A percentile compares a stretch with the other conserved stretches of the same genome.
Conservation (phyloP, 192 early-diverging fungal genomes). For the Coemansia furcata region DNA sequence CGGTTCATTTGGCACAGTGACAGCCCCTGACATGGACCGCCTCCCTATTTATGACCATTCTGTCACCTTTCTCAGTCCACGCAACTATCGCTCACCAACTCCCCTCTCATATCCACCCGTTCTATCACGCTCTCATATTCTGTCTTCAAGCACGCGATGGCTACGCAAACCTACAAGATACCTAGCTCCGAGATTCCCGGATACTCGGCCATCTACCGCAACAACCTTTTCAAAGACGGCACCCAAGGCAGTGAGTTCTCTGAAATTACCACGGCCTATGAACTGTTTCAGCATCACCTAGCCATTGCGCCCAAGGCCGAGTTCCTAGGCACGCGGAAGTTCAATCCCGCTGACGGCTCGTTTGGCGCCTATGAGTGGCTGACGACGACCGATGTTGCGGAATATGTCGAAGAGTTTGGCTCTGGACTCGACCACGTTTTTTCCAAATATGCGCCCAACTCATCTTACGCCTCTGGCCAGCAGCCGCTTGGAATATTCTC, state of each 20-base stretch:
- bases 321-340: background rate
- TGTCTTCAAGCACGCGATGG: background rate
- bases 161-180: constrained; percentile 51
- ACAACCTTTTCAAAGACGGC: constrained; percentile 4
- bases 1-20: no score
- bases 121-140: no score
- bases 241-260: no score
- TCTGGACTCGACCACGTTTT: constrained; percentile 66
- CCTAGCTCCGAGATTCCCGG: constrained; percentile 31
- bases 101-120: no score
- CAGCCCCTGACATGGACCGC: no score
- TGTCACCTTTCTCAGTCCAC: no score
- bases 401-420: constrained; percentile 64
- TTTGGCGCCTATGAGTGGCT: constrained; percentile 30
- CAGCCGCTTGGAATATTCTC: constrained; percentile 65
- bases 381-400: constrained; percentile 63
- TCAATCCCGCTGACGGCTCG: background rate
- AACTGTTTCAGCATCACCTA: no score
- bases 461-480: constrained; percentile 11
- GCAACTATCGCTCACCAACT: no score
- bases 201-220: constrained; percentile 18
- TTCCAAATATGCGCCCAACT: constrained; percentile 14
- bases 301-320: no score
- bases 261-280: no score
- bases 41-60: no score